Evolutionary conservation across 306 rosid species (phyloP), one percentile per base, ranked within the genome.

Genomic region (Pterocarpus santalinus): DNA sequence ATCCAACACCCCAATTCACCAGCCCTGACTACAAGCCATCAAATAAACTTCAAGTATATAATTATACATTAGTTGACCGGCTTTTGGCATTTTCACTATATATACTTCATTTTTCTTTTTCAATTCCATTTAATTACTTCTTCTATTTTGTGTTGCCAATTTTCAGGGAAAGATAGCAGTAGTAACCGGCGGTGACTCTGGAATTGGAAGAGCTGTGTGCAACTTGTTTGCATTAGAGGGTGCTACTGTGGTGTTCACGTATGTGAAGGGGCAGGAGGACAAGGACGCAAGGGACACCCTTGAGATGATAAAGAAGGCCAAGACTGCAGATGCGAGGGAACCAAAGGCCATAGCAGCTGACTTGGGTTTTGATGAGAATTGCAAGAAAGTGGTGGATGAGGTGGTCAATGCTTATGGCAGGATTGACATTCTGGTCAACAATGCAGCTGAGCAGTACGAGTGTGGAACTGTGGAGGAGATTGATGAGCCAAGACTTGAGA

Each of bases 111-210:
- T 60, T 43, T 60, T 4, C 34, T 60, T 8, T 9, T 8, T 34
- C 8, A 5, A 38, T 58, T 22, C 51, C 7, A 7, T 43, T 60
- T 44, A 32, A 32, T 44, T 2, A 44, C 35, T 38, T 2, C 4
- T 7, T 57, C 14, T 32, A 4, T 2, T 7, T 0, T 30, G 51
- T 22, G 55, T 65, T 55, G 38, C 11, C 1, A 14, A 65, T 44
- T 52, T 73, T 62, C 84, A 94, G 97, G 98, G 97, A 51, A 92
- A 87, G 88, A 78, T 92, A 78, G 94, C 97, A 5, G 30, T 92
- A n/a, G 88, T 94, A 63, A 90, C 94, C 0, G 97, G 97, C 0
- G 98, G 97, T 1, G 97, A 94, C 86, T 92, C 97, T 0, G 94
- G 98, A 67, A 92, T 94, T 5, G 97, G 98, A 1, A 72, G 97